Base-by-base conservation (phyloP, 805 yeast genomes). In the Huiozyma sinensis region DNA sequence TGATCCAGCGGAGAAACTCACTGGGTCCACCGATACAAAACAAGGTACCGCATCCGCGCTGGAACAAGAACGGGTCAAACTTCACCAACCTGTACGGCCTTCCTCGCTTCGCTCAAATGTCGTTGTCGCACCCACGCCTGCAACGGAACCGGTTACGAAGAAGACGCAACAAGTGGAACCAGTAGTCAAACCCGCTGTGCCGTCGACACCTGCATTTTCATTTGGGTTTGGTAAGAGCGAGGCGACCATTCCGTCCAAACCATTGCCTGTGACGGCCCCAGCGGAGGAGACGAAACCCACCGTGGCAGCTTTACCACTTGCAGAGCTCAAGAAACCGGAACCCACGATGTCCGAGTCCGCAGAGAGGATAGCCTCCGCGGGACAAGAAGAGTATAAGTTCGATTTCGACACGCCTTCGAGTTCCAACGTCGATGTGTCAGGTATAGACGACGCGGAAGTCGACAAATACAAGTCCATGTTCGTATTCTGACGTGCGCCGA, bases 1-100 rank as follows among this genome's bases (percentile, higher is more conserved):
- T 10, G 10, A 10, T 10, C 4, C 3, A 32, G n/a, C 10, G n/a
- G n/a, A 32, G n/a, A n/a, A 5, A 32, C n/a, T 4, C n/a, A 32
- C 10, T 2, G 24, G 24, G 24, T 17, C 24, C 4, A 17, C 24
- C 4, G 24, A 17, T 17, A 17, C 24, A 17, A 17, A 17, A 17
- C 24, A 17, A 17, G 24, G 4, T 17, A 17, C 24, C 24, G 24
- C 24, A 17, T 17, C n/a, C 11, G 33, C 33, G 33, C 9, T 8
- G n/a, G 33, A 31, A 8, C 11, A 31, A 11, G n/a, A 8, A 11
- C 33, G 33, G 33, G 33, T 9, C 33, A 53, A 54, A 13, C 58
- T 61, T 46, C 63, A 66, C 45, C 64, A 65, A 44, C 71, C 71
- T 6, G 47, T 44, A 17, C 63, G 61, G 42, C 63, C 71, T 1